Base-by-base conservation (phyloP, 306 rosid species). In the Morella rubra region DNA sequence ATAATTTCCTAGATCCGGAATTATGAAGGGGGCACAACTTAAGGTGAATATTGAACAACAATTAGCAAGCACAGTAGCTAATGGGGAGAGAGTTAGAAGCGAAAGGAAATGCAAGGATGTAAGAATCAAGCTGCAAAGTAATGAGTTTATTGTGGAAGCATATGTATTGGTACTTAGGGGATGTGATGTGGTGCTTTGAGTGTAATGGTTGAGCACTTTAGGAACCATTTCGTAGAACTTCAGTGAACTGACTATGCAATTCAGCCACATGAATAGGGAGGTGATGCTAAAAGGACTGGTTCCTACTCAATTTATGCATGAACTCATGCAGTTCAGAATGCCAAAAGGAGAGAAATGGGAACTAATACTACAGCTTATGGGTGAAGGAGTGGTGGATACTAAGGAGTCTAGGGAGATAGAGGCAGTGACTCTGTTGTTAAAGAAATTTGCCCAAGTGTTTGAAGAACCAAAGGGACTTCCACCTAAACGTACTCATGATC, bases 31-130 rank as follows among this genome's bases (percentile, higher is more conserved):
- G 3, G 12, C 15, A 24, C 0, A 10, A 1, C 2, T 55, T 55
- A 4, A 0, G 0, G 0, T 18, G 4, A 10, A 0, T 18, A 8
- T 27, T 9, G 2, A 8, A 7, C 0, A 55, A 4, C 1, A 7
- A 1, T 55, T 55, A 9, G 32, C 4, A 0, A 27, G n/a, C 1
- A 2, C 7, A 0, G 61, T 55, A 4, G 61, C 14, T 0, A 19
- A 55, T 55, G 19, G 13, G 6, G 14, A 19, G 10, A 4, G 1
- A 9, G 4, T 55, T 1, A 7, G 3, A 9, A 3, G 27, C 11
- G 0, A 19, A 8, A 12, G 14, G 0, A 4, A 1, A 5, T 54
- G 60, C 7, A 10, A 19, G 20, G 7, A 5, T 3, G 60, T 55
- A 1, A 10, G 0, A 19, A 2, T 47, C 3, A 11, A 47, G 14